Percentiles rank a stretch among this genome's conserved stretches.
phyloP scores from a whole-genome alignment of 345 rosid species.

The Corchorus capsularis region DNA sequence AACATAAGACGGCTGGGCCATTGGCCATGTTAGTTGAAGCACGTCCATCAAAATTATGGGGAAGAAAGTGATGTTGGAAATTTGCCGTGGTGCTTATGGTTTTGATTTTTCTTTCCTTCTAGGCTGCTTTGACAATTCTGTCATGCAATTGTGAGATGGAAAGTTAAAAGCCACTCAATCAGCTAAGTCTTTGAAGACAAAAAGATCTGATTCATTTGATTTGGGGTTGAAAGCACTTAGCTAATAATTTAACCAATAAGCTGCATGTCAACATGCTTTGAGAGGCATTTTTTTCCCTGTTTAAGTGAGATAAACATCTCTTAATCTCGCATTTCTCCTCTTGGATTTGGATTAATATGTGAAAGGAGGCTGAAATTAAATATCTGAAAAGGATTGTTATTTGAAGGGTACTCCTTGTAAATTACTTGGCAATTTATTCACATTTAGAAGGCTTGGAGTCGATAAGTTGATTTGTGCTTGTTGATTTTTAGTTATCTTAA shows the following conservation, averaged over 20 bases:
- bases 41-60: not conserved
- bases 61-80: not conserved
- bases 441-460: not conserved
- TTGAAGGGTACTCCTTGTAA: too few species aligned
- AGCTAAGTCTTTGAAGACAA: not conserved
- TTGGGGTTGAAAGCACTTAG: not conserved
- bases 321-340: too few species aligned
- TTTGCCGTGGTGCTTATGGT: not conserved
- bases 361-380: too few species aligned
- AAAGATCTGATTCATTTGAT: too few species aligned
- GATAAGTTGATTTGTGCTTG: not conserved
- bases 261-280: not conserved
- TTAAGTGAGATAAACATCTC: too few species aligned
- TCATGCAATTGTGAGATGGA: not conserved
- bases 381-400: too few species aligned
- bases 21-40: not conserved
- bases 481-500: not conserved
- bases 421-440: not conserved
- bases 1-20: not conserved
- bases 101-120: not conserved
- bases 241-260: too few species aligned
- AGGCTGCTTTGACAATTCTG: not conserved
- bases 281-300: not conserved
- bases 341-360: too few species aligned
- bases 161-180: not conserved